phyloP scores from a whole-genome alignment of 2,329 filamentous ascomycete genomes.

The Cordyceps cateniannulata region DNA sequence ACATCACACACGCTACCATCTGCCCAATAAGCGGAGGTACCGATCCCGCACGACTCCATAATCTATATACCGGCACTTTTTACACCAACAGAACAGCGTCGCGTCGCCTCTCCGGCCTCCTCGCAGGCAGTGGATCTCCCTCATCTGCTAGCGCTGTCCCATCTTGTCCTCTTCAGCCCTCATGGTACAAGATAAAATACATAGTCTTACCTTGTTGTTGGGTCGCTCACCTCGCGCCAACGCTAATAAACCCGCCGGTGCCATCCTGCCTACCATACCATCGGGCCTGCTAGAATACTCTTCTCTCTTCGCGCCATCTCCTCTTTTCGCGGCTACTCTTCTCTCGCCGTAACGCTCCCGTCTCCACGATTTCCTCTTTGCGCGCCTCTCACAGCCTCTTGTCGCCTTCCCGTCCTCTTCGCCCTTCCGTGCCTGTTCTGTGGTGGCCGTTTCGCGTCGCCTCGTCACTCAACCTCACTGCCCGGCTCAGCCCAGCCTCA shows the following conservation, averaged over 20 bases:
- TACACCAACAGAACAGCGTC: neutral
- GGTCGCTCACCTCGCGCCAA: neutral
- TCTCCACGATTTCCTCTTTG: neutral
- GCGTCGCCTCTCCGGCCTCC: neutral
- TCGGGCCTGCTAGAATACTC: neutral
- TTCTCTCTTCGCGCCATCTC: constrained; percentile 3
- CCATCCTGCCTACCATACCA: neutral
- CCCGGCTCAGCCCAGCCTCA: neutral
- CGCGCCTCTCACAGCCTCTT: neutral
- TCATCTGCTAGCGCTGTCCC: neutral
- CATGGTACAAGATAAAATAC: neutral
- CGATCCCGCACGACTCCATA: neutral
- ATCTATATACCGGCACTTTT: neutral
- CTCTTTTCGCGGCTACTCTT: neutral
- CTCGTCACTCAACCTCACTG: neutral
- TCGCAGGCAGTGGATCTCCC: neutral
- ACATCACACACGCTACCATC: too few species aligned
- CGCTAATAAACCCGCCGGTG: neutral
- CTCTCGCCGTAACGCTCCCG: neutral
- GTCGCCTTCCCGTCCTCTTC: neutral
- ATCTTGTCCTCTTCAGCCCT: neutral
- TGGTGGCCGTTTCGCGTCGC: neutral
- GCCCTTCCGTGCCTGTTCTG: neutral
- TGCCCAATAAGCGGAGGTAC: too few species aligned
- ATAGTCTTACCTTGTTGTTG: neutral